Evolutionary conservation across 2,329 filamentous ascomycete genomes (phyloP).

Genomic region (Alternaria solani): DNA sequence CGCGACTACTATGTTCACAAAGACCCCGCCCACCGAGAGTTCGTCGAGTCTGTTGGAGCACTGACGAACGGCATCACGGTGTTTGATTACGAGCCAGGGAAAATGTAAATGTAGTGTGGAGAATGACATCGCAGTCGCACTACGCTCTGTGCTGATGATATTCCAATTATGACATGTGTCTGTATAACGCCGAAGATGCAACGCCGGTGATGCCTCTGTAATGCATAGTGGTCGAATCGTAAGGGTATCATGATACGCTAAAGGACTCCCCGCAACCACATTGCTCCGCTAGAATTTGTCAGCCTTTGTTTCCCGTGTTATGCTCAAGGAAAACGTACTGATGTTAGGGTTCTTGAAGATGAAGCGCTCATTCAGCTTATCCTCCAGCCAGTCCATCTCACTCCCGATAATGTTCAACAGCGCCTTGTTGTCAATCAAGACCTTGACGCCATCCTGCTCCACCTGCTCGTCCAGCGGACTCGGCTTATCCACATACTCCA

Average conservation of each 20-base stretch:
- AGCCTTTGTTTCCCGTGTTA: constrained; percentile 18
- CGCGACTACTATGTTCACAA: constrained; percentile 72
- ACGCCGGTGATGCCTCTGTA: constrained; percentile 39
- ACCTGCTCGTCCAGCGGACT: constrained; percentile 89
- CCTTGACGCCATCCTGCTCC: constrained; percentile 94
- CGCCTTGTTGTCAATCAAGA: constrained; percentile 96
- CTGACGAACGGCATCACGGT: constrained; percentile 64
- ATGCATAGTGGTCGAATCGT: constrained; percentile 16
- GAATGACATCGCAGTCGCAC: neutral
- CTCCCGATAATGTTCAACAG: constrained; percentile 97
- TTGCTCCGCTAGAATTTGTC: constrained; percentile 76
- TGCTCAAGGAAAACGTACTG: constrained; percentile 73
- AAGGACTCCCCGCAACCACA: constrained; percentile 98
- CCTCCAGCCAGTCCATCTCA: constrained; percentile 99
- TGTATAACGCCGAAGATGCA: constrained; percentile 14
- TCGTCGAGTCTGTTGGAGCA: constrained; percentile 61
- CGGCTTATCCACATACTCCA: constrained; percentile 94
- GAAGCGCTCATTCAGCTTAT: constrained; percentile 90
- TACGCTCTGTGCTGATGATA: constrained; percentile 17
- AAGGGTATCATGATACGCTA: constrained; percentile 59
- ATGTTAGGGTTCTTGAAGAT: constrained; percentile 98
- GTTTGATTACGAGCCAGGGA: constrained; percentile 66
- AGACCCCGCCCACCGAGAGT: constrained; percentile 70
- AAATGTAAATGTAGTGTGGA: constrained; percentile 49
- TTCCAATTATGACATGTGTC: constrained; percentile 7